These are phyloP conservation scores for Aspergillaceae sp. DNA, from an alignment of 2,329 filamentous ascomycete species.

Conservation along the genomic window DNA sequence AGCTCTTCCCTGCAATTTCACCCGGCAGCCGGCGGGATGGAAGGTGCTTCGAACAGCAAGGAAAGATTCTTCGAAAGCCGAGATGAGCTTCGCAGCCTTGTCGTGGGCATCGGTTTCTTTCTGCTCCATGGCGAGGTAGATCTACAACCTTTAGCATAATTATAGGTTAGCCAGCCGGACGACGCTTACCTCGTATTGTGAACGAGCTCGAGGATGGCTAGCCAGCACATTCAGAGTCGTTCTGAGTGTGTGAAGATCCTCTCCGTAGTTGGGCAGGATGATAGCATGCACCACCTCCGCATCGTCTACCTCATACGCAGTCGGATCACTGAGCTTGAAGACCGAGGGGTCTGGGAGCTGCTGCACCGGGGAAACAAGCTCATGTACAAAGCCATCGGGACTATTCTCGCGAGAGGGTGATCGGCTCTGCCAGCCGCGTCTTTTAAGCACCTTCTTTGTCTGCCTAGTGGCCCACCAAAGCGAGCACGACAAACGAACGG, in stretches of 20 bases:
- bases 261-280: slow-evolving; percentile 65
- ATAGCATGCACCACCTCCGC: slow-evolving; percentile 54
- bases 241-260: slow-evolving; percentile 58
- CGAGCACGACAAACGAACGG: slow-evolving; percentile 41
- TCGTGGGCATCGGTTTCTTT: slow-evolving; percentile 53
- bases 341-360: slow-evolving; percentile 2
- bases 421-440: slow-evolving; percentile 9
- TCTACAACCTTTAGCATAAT: slow-evolving; percentile 33
- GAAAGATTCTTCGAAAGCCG: slow-evolving; percentile 57
- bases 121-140: slow-evolving; percentile 66
- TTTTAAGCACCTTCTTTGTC: slow-evolving; percentile 13
- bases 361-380: slow-evolving; percentile 1
- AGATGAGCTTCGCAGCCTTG: slow-evolving; percentile 56
- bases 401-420: not conserved
- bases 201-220: slow-evolving; percentile 55
- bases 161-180: too few species aligned
- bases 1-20: slow-evolving; percentile 65
- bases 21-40: slow-evolving; percentile 57
- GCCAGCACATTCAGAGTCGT: slow-evolving; percentile 62
- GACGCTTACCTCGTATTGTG: slow-evolving; percentile 59
- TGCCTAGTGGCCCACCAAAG: slow-evolving; percentile 34
- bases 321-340: slow-evolving; percentile 39
- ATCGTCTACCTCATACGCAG: slow-evolving; percentile 44
- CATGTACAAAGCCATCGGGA: not conserved
- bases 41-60: slow-evolving; percentile 59